These are phyloP conservation scores for Candida nanaspora DNA, from an alignment of 805 yeast genomes.

Conservation along the genomic window DNA sequence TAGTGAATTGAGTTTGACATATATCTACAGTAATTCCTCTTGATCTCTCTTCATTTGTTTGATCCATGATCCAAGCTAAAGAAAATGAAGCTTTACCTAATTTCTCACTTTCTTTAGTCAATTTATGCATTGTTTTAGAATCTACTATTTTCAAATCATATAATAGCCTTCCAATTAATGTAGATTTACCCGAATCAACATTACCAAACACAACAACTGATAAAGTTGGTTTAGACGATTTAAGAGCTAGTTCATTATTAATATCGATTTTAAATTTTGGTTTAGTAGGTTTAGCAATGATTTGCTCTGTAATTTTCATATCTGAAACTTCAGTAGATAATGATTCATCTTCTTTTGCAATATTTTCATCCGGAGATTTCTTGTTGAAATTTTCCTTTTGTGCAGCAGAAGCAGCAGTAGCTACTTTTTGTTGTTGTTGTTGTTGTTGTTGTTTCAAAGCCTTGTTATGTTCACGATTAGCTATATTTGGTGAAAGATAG, in stretches of 20 bases:
- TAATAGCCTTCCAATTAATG: slow-evolving; percentile 67
- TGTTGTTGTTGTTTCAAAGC: not conserved
- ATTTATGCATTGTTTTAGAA: slow-evolving; percentile 53
- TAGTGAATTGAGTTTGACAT: slow-evolving; percentile 60
- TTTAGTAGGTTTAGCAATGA: slow-evolving; percentile 19
- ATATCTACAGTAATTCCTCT: slow-evolving; percentile 79
- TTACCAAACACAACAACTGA: slow-evolving; percentile 82
- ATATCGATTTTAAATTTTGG: slow-evolving; percentile 39
- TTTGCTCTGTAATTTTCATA: slow-evolving; percentile 10
- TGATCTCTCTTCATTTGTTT: slow-evolving; percentile 64
- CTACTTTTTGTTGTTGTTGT: no score
- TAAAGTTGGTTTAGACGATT: slow-evolving; percentile 42
- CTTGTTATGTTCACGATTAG: not conserved
- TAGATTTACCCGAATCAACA: slow-evolving; percentile 82
- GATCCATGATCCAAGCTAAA: slow-evolving; percentile 82
- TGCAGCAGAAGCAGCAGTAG: not conserved
- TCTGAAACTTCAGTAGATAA: slow-evolving; percentile 11
- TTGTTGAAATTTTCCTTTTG: not conserved
- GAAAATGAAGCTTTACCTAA: slow-evolving; percentile 76
- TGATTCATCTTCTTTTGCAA: not conserved
- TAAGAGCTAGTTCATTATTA: slow-evolving; percentile 27
- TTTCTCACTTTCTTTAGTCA: slow-evolving; percentile 56
- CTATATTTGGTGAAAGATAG: not conserved
- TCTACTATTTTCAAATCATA: slow-evolving; percentile 64
- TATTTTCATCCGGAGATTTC: not conserved